phyloP scores from a whole-genome alignment of 805 yeast species.

The Diddensiella caesifluorescens region DNA sequence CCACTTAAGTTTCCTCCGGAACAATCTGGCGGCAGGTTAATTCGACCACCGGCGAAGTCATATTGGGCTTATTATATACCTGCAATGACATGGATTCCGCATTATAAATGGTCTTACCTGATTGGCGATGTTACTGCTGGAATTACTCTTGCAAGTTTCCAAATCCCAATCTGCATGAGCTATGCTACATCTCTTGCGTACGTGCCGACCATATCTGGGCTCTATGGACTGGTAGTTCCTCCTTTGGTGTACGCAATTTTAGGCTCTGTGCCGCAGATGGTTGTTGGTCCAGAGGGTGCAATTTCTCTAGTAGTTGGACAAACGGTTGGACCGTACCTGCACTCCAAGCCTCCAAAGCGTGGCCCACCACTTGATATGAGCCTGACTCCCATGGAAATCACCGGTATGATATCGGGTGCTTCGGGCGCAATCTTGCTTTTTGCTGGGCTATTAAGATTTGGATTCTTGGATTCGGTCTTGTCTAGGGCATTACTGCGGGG shows the following conservation, averaged over 20 bases:
- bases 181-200: slow-evolving; percentile 81
- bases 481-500: slow-evolving; percentile 76
- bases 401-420: slow-evolving; percentile 63
- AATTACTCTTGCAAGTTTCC: slow-evolving; percentile 80
- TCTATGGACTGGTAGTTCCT: slow-evolving; percentile 69
- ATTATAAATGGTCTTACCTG: slow-evolving; percentile 36
- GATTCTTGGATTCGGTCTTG: slow-evolving; percentile 75
- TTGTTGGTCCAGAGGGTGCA: slow-evolving; percentile 91
- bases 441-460: slow-evolving; percentile 77
- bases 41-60: slow-evolving; percentile 22
- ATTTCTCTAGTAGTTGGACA: slow-evolving; percentile 80
- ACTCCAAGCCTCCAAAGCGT: slow-evolving; percentile 5
- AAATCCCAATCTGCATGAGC: slow-evolving; percentile 80
- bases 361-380: slow-evolving; percentile 4
- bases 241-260: slow-evolving; percentile 72
- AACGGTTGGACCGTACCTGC: slow-evolving; percentile 53
- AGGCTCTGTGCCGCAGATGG: slow-evolving; percentile 84
- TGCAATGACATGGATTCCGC: slow-evolving; percentile 47
- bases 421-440: slow-evolving; percentile 70
- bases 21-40: background rate
- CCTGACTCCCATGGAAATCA: slow-evolving; percentile 48
- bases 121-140: slow-evolving; percentile 77
- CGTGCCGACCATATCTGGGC: slow-evolving; percentile 75
- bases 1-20: slow-evolving; percentile 2
- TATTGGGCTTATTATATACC: slow-evolving; percentile 50